Base-by-base conservation (phyloP, 176 grass and related monocot genomes). In the Aegilops speltoides region DNA sequence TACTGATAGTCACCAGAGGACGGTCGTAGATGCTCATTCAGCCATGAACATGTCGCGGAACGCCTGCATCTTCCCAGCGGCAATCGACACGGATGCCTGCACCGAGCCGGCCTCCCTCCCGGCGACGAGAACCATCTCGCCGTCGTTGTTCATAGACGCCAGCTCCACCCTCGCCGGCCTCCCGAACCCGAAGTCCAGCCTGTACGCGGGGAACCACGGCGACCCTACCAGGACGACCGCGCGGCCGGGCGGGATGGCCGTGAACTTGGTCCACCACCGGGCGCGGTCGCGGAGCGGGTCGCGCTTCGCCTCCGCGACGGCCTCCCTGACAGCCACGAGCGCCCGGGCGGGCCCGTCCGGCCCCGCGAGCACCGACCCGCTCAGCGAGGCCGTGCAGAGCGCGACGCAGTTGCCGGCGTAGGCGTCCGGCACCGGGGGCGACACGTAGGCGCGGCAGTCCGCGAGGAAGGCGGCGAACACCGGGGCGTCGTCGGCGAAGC, bases 61-160 rank as follows among this genome's bases (percentile, higher is more conserved):
- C 0, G 34, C 52, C 36, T 1, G 22, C 76, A 79, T 73, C 31
- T 79, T 79, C 12, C 31, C 77, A 0, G 32, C 64, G 10, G 52
- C 64, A 19, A 87, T 59, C 15, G 29, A 46, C 77, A 80, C 66
- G 7, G 77, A 64, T 11, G 34, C 65, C 52, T 80, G 85, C 52
- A 87, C 45, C 37, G 77, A 80, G 25, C 85, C 66, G 0, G 65
- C 25, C 25, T 50, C 66, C 52, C 46, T 69, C 33, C 77, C 85
- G 31, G 33, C 46, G 33, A 86, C 46, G 8, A 80, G 61, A 14
- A 72, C 85, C 48, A 80, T 22, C 54, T 80, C 85, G 7, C 85
- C 45, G 37, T 64, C 82, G 16, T 84, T 10, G 82, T 84, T 84
- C 82, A 84, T 84, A 17, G 56, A 84, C 36, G 24, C 69, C 14